These are phyloP conservation scores for Backusella psychrophila DNA, from an alignment of 192 early-diverging fungal genomes.

Conservation along the genomic window DNA sequence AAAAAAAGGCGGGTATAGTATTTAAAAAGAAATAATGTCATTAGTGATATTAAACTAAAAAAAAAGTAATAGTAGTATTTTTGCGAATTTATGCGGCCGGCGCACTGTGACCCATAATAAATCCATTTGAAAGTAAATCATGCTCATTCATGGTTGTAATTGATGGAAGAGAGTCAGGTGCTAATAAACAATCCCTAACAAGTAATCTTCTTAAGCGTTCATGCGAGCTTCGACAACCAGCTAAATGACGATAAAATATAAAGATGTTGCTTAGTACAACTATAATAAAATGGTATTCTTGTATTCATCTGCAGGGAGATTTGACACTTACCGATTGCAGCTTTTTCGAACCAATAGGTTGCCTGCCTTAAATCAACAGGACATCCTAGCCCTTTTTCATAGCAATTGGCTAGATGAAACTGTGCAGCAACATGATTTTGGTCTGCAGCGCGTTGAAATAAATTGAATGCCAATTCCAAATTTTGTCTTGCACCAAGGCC, in stretches of 20 bases:
- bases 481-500: slow-evolving; percentile 70
- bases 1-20: neutral
- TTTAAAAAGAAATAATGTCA: neutral
- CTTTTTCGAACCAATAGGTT: slow-evolving; percentile 37
- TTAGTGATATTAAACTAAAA: neutral
- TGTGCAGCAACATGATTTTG: slow-evolving; percentile 61
- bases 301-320: slow-evolving; percentile 37
- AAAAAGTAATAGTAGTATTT: neutral
- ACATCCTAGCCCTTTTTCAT: slow-evolving; percentile 46
- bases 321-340: slow-evolving; percentile 60
- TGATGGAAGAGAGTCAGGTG: neutral
- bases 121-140: slow-evolving; percentile 1
- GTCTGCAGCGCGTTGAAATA: slow-evolving; percentile 62
- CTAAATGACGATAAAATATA: neutral
- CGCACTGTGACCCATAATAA: slow-evolving; percentile 37
- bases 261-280: neutral
- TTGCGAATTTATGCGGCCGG: slow-evolving; percentile 40
- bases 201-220: slow-evolving; percentile 45
- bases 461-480: slow-evolving; percentile 47
- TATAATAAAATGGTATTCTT: neutral
- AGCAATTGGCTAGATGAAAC: slow-evolving; percentile 50
- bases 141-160: slow-evolving; percentile 7
- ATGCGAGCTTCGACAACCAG: slow-evolving; percentile 48
- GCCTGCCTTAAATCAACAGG: slow-evolving; percentile 25
- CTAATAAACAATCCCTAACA: slow-evolving; percentile 28